phyloP scores from a whole-genome alignment of 352 stramenopile species.

The Phytophthora sp. region DNA sequence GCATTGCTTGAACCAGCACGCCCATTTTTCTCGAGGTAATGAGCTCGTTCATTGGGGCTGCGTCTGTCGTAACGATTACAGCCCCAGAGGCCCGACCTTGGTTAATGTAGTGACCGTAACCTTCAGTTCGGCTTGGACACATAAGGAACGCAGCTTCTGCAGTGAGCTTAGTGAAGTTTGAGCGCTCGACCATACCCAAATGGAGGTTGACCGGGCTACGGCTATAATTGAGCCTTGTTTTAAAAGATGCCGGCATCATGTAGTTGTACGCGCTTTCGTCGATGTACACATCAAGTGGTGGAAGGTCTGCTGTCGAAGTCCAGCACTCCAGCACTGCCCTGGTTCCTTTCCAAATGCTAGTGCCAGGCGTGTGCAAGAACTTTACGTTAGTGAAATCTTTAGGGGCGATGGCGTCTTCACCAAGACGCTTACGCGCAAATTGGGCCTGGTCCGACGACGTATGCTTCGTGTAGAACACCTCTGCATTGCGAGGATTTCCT shows the following conservation, averaged over 20 bases:
- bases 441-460: slow-evolving; percentile 59
- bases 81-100: slow-evolving; percentile 51
- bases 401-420: slow-evolving; percentile 15
- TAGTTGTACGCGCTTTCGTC: slow-evolving; percentile 35
- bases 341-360: slow-evolving; percentile 60
- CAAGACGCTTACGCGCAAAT: slow-evolving; percentile 30
- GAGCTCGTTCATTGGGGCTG: slow-evolving; percentile 68
- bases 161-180: slow-evolving; percentile 47
- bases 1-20: slow-evolving; percentile 21
- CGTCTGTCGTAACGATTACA: slow-evolving; percentile 51
- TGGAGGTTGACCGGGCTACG: slow-evolving; percentile 30
- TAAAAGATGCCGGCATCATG: slow-evolving; percentile 22
- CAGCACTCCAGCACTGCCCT: slow-evolving; percentile 54
- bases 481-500: slow-evolving; percentile 53
- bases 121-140: slow-evolving; percentile 63
- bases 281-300: slow-evolving; percentile 51
- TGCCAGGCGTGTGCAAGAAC: slow-evolving; percentile 43
- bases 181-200: slow-evolving; percentile 24
- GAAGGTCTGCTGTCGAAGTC: slow-evolving; percentile 40
- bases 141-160: slow-evolving; percentile 52
- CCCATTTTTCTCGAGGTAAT: slow-evolving; percentile 42
- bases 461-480: slow-evolving; percentile 66
- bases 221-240: slow-evolving; percentile 13
- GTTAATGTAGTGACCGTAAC: slow-evolving; percentile 80
- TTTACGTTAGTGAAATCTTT: slow-evolving; percentile 45